Evolutionary conservation across 805 yeast genomes (phyloP).

Genomic region (Starmerella apis): DNA sequence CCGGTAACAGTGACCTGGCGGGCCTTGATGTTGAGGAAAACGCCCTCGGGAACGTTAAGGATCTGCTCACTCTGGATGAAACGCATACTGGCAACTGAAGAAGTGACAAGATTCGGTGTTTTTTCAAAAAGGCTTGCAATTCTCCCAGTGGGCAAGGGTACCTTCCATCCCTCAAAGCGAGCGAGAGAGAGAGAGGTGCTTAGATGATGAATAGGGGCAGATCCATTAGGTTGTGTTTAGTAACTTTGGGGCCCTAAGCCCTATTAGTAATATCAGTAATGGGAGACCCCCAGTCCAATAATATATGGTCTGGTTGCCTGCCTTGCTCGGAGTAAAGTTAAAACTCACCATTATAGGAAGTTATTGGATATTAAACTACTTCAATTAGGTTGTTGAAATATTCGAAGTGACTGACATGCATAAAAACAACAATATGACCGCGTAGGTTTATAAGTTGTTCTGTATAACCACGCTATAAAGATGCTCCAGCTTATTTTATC

Average conservation of each 20-base stretch:
- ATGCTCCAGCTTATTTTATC: no score
- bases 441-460: no score
- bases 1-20: constrained; percentile 85
- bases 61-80: constrained; percentile 79
- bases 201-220: not conserved
- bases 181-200: not conserved
- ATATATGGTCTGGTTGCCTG: no score
- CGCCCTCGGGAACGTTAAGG: constrained; percentile 85
- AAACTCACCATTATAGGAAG: no score
- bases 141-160: constrained; percentile 7
- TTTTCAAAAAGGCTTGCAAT: not conserved
- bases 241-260: constrained; percentile 11
- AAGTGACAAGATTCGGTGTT: not conserved
- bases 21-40: constrained; percentile 80
- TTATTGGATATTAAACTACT: no score
- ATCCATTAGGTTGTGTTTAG: not conserved
- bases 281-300: no score
- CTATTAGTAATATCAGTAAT: not conserved
- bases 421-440: no score
- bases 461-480: no score
- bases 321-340: no score
- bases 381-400: no score
- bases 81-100: constrained; percentile 42
- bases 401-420: no score
- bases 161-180: not conserved